These are phyloP conservation scores for Naumovozyma castellii DNA, from an alignment of 805 yeast species.

Conservation along the genomic window DNA sequence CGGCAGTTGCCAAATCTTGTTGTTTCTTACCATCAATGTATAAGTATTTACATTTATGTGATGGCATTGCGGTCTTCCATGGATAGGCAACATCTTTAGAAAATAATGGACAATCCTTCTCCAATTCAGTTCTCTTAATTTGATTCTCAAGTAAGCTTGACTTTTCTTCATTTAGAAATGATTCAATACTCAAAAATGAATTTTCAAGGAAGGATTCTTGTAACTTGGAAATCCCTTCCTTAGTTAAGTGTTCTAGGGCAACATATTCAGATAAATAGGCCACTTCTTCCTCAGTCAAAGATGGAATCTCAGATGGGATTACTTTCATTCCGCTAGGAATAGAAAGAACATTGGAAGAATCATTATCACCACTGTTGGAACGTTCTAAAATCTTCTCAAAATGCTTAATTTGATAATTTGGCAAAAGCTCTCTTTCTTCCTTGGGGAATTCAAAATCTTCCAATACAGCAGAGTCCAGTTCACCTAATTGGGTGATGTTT, in stretches of 20 bases:
- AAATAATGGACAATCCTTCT: conserved; percentile 47
- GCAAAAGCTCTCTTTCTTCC: conserved; percentile 38
- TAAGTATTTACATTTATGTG: conserved; percentile 82
- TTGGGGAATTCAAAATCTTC: conserved; percentile 80
- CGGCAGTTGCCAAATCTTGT: conserved; percentile 23
- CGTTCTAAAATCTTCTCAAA: conserved; percentile 16
- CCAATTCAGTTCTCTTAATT: conserved; percentile 52
- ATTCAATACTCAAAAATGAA: conserved; percentile 57
- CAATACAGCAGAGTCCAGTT: conserved; percentile 62
- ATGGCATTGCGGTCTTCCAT: conserved; percentile 89
- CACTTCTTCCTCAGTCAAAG: conserved; percentile 35
- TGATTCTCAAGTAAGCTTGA: conserved; percentile 38
- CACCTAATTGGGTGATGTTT: conserved; percentile 72
- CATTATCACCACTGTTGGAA: conserved; percentile 6
- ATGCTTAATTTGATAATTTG: conserved; percentile 31
- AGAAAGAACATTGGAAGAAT: conserved; percentile 3
- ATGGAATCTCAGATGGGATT: conserved; percentile 7
- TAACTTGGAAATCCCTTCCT: conserved; percentile 34
- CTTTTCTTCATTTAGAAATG: conserved; percentile 50
- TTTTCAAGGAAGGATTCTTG: conserved; percentile 50
- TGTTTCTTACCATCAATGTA: conserved; percentile 61
- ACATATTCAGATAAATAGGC: conserved; percentile 45
- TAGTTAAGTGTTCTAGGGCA: conserved; percentile 42
- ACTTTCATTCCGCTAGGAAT: conserved; percentile 1
- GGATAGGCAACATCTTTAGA: conserved; percentile 52